A percentile compares a stretch with the other conserved stretches of the same genome.
Evolutionary conservation across 352 stramenopile species (phyloP).

Genomic region (Phytophthora kernoviae): DNA sequence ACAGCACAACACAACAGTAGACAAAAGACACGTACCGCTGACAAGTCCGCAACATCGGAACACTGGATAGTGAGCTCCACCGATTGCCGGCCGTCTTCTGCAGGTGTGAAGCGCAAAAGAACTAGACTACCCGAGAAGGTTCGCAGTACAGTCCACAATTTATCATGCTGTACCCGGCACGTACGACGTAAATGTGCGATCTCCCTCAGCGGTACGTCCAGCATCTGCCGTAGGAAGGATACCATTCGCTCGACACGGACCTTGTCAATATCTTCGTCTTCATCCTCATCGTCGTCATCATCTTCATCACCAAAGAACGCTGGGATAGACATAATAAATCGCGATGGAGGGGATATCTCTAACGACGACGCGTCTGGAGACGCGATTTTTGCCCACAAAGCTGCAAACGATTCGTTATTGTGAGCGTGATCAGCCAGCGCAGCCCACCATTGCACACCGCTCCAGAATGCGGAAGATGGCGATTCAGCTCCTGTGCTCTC

Average conservation of each 20-base stretch:
- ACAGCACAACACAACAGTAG: not conserved
- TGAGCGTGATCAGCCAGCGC: conserved; percentile 37
- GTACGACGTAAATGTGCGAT: conserved; percentile 31
- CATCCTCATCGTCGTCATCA: conserved; percentile 18
- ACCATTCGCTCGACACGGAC: conserved; percentile 38
- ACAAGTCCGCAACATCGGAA: conserved; percentile 61
- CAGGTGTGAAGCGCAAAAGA: conserved; percentile 41
- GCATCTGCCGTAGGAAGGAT: conserved; percentile 32
- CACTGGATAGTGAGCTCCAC: conserved; percentile 59
- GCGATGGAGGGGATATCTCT: conserved; percentile 31
- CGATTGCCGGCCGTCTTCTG: conserved; percentile 25
- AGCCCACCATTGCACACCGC: conserved; percentile 47
- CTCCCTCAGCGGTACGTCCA: conserved; percentile 29
- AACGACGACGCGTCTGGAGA: conserved; percentile 8
- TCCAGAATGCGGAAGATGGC: conserved; percentile 23
- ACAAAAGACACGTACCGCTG: conserved; percentile 42
- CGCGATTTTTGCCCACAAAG: conserved; percentile 36
- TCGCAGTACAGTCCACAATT: conserved; percentile 54
- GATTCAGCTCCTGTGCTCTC: conserved; percentile 4
- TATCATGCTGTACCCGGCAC: conserved; percentile 48
- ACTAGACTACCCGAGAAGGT: conserved; percentile 53
- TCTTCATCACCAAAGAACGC: conserved; percentile 18
- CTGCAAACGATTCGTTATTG: conserved; percentile 33
- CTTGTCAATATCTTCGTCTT: conserved; percentile 31
- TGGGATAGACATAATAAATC: conserved; percentile 38